Evolutionary conservation across 768 basidiomycete genomes (phyloP).

Genomic region (Xerocomellus chrysenteron): DNA sequence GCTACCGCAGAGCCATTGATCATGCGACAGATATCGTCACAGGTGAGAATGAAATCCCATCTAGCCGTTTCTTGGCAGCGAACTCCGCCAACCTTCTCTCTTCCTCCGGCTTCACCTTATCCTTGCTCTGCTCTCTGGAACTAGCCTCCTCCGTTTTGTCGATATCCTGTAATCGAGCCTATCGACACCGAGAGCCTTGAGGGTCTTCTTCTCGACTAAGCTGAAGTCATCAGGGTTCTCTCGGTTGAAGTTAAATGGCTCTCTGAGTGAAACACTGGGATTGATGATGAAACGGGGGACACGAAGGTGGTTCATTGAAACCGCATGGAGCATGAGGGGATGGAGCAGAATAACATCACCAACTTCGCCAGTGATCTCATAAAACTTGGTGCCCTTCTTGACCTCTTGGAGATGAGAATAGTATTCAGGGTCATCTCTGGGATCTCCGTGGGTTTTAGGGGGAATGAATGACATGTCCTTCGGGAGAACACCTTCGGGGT

Average conservation of each 20-base stretch:
- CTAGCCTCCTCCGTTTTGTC: neutral
- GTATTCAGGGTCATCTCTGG: neutral
- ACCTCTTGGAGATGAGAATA: constrained; percentile 2
- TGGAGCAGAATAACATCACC: neutral
- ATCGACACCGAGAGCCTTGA: neutral
- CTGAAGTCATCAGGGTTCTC: neutral
- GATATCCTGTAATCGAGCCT: neutral
- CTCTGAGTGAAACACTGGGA: neutral
- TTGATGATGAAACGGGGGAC: constrained; percentile 1
- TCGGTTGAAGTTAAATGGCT: neutral
- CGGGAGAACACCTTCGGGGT: neutral
- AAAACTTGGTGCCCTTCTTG: neutral
- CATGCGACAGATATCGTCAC: neutral
- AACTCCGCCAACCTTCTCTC: neutral
- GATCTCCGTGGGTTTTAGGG: neutral
- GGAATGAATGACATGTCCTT: neutral
- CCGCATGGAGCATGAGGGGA: neutral
- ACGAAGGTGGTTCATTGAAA: neutral
- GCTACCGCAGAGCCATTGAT: neutral
- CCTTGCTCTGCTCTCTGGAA: neutral
- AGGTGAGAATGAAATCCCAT: neutral
- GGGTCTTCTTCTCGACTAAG: neutral
- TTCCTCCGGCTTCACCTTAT: no score
- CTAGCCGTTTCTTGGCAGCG: neutral
- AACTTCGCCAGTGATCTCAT: neutral